Evolutionary conservation across 2,329 filamentous ascomycete genomes (phyloP).

Genomic region (Calonectria naviculata): DNA sequence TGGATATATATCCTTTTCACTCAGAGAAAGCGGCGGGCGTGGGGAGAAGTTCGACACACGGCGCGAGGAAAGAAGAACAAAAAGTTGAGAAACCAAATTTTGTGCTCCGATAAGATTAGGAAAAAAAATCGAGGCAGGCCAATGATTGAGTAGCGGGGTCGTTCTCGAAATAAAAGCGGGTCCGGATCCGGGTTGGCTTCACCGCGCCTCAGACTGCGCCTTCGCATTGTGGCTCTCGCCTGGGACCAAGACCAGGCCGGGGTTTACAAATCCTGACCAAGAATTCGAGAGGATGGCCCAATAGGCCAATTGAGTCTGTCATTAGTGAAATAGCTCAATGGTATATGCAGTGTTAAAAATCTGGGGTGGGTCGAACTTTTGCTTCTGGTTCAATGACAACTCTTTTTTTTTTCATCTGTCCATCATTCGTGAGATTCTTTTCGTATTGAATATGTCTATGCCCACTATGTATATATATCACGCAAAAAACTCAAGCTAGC

Average conservation of each 20-base stretch:
- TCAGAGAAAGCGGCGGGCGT: background rate
- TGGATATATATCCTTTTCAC: background rate
- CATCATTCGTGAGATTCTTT: too few relatives aligned
- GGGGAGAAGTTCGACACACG: background rate
- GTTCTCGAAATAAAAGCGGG: constrained; percentile 13
- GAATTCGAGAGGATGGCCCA: background rate
- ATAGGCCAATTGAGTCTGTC: background rate
- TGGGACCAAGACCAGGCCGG: background rate
- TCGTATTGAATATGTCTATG: too few relatives aligned
- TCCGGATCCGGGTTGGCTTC: constrained; percentile 12
- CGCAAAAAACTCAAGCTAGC: too few relatives aligned
- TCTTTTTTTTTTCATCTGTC: too few relatives aligned
- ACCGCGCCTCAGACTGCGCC: constrained; percentile 10
- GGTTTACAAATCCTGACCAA: background rate
- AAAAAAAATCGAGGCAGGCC: constrained; percentile 44
- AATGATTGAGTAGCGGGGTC: constrained; percentile 13
- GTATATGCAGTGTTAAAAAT: too few relatives aligned
- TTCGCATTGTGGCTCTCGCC: too few relatives aligned
- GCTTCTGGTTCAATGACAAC: too few relatives aligned
- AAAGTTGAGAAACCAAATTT: background rate
- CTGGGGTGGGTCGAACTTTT: too few relatives aligned
- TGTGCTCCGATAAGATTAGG: constrained; percentile 45
- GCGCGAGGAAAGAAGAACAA: background rate
- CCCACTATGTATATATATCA: too few relatives aligned
- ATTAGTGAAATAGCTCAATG: background rate